Percentiles rank a stretch among this genome's conserved stretches.
phyloP scores from a whole-genome alignment of 2,329 filamentous ascomycete genomes.

The Xylariaceae sp. region DNA sequence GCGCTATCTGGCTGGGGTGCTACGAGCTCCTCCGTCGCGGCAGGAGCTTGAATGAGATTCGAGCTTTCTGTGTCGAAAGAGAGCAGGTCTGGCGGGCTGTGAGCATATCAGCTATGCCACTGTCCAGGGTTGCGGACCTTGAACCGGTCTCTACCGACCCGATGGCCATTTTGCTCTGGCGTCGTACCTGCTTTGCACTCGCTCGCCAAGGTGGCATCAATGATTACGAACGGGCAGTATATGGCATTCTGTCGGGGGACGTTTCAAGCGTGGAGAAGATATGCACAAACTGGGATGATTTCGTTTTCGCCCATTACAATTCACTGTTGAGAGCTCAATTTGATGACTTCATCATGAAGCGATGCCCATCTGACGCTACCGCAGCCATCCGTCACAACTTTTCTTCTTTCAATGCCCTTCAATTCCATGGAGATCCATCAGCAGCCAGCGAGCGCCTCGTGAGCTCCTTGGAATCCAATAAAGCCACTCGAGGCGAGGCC shows the following conservation, averaged over 20 bases:
- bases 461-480: constrained; percentile 53
- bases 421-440: constrained; percentile 55
- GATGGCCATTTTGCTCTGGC: constrained; percentile 61
- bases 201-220: constrained; percentile 67
- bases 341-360: constrained; percentile 61
- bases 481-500: constrained; percentile 55
- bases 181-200: constrained; percentile 69
- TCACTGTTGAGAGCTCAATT: constrained; percentile 78
- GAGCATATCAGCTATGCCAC: constrained; percentile 70
- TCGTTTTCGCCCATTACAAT: constrained; percentile 83
- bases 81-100: constrained; percentile 88
- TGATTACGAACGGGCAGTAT: constrained; percentile 83
- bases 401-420: constrained; percentile 60
- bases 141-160: constrained; percentile 39
- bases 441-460: constrained; percentile 57
- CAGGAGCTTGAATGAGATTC: constrained; percentile 67
- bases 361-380: constrained; percentile 50
- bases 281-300: constrained; percentile 79
- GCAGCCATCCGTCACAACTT: constrained; percentile 56
- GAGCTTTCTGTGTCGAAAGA: constrained; percentile 80
- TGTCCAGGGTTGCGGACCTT: constrained; percentile 46
- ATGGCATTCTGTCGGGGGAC: constrained; percentile 85
- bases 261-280: constrained; percentile 71
- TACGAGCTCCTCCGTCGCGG: constrained; percentile 89
- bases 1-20: constrained; percentile 87